Evolutionary conservation across 257 asterid genomes (phyloP), one percentile per base, ranked within the genome.

Genomic region (Gynochthodes officinalis): DNA sequence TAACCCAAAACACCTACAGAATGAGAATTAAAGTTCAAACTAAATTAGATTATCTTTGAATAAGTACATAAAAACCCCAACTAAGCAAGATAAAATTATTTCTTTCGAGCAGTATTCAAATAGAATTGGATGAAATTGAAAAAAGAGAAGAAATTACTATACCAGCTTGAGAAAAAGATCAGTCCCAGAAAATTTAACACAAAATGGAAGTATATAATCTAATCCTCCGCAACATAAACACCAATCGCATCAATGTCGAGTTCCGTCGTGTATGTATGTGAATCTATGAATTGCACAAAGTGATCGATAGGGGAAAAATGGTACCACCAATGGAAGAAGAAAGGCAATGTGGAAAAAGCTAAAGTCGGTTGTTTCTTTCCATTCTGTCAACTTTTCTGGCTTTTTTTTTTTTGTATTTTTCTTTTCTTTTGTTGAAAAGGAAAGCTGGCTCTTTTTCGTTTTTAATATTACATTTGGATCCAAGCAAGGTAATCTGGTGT

Each of bases 41-140:
- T 64, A 68, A 75, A 78, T 70, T 75, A 72, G 70, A 39, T 16
- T 30, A 69, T 42, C 70, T 73, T 67, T 52, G 73, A 74, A 76
- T 67, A 73, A 81, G 79, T 60, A 72, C 84, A 88, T 74, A 84
- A 40, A 76, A 73, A 43, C 39, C 43, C 75, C 44, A 78, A 80
- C 73, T 70, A 65, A 42, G 21, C 23, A 58, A 72, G 63, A 67
- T 73, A 64, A 68, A 52, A 67, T 42, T n/a, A n/a, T n/a, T n/a
- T 35, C 10, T 58, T 39, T 53, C 30, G n/a, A 16, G 60, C 28
- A 35, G 10, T 8, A 30, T 19, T 14, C 18, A 30, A 39, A n/a
- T 9, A 18, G 25, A 42, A 44, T 53, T 43, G 5, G 18, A 7
- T 35, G 14, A 15, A 40, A 57, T 21, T 18, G 68, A 52, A 40